Percentiles rank a stretch among this genome's conserved stretches.
Evolutionary conservation across 371 early-diverging fungal genomes (phyloP).

Genomic region (Dipsacomyces acuminosporus): DNA sequence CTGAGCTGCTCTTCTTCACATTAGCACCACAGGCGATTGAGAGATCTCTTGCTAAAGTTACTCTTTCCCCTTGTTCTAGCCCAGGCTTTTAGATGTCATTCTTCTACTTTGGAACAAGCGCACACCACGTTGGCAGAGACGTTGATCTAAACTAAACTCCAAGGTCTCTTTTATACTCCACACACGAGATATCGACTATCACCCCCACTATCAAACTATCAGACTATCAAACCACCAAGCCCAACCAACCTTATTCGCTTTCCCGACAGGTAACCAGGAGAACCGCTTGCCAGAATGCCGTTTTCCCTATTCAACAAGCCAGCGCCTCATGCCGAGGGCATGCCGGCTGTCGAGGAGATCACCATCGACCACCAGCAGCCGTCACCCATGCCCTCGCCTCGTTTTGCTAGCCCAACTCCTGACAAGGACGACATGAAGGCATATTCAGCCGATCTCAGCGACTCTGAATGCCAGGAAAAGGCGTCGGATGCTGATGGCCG

Average conservation of each 20-base stretch:
- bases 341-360: neutral
- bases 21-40: no score
- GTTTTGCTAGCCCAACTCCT: no score
- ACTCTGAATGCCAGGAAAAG: neutral
- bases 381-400: neutral
- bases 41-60: no score
- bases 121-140: constrained; percentile 2
- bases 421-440: neutral
- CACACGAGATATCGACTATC: no score
- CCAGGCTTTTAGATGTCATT: neutral
- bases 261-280: no score
- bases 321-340: neutral
- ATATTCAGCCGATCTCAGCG: neutral
- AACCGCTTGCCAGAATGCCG: no score
- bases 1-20: no score
- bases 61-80: no score
- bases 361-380: neutral
- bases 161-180: neutral
- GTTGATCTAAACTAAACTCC: constrained; percentile 1
- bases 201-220: no score
- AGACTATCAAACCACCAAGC: no score
- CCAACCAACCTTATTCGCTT: no score
- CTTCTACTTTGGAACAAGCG: constrained; percentile 1
- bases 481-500: neutral
- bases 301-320: no score